Conservation (phyloP, 441 rosid species). For the California macrophylla region DNA sequence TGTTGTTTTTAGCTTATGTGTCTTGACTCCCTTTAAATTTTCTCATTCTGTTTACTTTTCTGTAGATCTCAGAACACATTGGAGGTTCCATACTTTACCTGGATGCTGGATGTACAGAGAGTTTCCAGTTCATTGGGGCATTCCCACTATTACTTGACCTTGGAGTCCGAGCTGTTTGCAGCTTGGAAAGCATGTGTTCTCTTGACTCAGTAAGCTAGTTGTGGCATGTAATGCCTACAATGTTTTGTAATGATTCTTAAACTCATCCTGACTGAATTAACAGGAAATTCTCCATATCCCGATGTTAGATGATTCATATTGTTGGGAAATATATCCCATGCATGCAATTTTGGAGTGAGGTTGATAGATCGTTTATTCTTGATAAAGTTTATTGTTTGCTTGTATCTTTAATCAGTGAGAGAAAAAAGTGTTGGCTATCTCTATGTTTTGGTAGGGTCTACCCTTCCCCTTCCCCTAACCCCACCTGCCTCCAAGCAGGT, state of each 20-base stretch:
- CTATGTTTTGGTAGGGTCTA: too few relatives aligned
- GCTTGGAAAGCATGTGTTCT: slow-evolving; percentile 67
- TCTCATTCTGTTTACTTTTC: background rate
- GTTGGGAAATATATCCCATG: background rate
- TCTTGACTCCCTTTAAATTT: background rate
- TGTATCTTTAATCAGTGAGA: background rate
- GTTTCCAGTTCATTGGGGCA: slow-evolving; percentile 77
- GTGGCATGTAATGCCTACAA: slow-evolving; percentile 8
- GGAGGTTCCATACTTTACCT: slow-evolving; percentile 60
- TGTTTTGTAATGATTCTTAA: background rate
- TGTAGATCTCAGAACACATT: slow-evolving; percentile 58
- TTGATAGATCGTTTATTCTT: background rate
- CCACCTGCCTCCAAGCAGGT: too few relatives aligned
- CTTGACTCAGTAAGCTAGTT: slow-evolving; percentile 54
- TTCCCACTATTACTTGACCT: slow-evolving; percentile 59
- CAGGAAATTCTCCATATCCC: background rate
- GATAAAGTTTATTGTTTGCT: background rate
- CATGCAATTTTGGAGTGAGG: background rate
- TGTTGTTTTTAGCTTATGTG: background rate
- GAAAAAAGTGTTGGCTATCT: too few relatives aligned
- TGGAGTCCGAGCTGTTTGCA: slow-evolving; percentile 62
- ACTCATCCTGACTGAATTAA: background rate
- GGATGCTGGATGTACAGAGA: slow-evolving; percentile 85
- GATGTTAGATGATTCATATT: background rate
- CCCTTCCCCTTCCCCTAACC: too few relatives aligned